A percentile compares a stretch with the other conserved stretches of the same genome.
These are phyloP conservation scores for Rhynchosporium agropyri DNA, from an alignment of 2,329 filamentous ascomycete genomes.

Conservation along the genomic window DNA sequence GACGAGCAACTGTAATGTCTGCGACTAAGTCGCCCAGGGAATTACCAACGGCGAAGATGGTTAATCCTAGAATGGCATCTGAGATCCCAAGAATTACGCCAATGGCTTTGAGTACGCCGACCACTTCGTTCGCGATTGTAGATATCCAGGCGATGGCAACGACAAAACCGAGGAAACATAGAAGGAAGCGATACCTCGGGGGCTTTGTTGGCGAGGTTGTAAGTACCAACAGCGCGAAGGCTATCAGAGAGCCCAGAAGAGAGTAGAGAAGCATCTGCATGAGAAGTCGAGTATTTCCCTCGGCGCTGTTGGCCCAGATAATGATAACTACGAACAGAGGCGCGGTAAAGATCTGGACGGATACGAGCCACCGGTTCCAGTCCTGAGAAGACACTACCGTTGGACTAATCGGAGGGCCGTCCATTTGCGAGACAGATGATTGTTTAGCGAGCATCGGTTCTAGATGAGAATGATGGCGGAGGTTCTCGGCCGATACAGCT, in stretches of 20 bases:
- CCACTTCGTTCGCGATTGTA: constrained; percentile 92
- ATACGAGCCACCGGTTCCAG: constrained; percentile 92
- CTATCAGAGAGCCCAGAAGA: constrained; percentile 67
- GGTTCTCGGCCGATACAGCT: constrained; percentile 39
- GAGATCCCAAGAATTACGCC: constrained; percentile 92
- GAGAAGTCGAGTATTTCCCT: constrained; percentile 59
- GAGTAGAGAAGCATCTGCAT: constrained; percentile 62
- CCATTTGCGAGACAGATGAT: constrained; percentile 21
- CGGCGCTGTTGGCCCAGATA: constrained; percentile 67
- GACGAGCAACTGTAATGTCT: constrained; percentile 87
- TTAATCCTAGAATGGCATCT: constrained; percentile 91
- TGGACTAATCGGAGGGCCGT: constrained; percentile 15
- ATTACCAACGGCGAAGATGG: constrained; percentile 95
- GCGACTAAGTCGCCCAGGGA: constrained; percentile 92
- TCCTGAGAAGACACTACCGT: constrained; percentile 39
- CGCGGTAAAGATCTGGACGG: constrained; percentile 82
- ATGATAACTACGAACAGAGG: constrained; percentile 81
- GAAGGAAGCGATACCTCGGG: constrained; percentile 72
- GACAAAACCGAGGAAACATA: constrained; percentile 88
- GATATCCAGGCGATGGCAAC: constrained; percentile 97
- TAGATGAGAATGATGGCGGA: constrained; percentile 35
- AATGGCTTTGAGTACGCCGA: constrained; percentile 89
- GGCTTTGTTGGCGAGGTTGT: constrained; percentile 69
- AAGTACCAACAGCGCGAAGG: constrained; percentile 67
- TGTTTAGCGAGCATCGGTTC: constrained; percentile 24